Conservation (phyloP, 805 yeast genomes). For the Allodekkera sacchari region DNA sequence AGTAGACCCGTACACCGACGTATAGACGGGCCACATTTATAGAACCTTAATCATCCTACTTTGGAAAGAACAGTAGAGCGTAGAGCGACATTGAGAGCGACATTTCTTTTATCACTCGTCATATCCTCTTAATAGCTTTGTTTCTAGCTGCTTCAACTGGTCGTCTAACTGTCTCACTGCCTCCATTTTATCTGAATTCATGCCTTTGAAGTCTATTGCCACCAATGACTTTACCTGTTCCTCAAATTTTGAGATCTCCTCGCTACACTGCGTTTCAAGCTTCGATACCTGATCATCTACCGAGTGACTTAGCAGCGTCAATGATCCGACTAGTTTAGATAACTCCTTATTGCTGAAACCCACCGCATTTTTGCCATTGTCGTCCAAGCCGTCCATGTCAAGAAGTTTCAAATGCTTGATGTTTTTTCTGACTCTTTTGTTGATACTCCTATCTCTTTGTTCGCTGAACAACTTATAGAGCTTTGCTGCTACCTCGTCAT, state of each 20-base stretch:
- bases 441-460: constrained; percentile 8
- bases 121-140: constrained; percentile 5
- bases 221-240: too few relatives aligned
- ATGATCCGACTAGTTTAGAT: constrained; percentile 10
- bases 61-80: too few relatives aligned
- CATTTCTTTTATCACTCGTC: too few relatives aligned
- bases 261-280: constrained; percentile 9
- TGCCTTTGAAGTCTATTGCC: constrained; percentile 24
- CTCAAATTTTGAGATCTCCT: too few relatives aligned
- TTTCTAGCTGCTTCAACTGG: constrained; percentile 14
- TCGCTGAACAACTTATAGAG: constrained; percentile 11
- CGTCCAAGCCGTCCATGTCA: constrained; percentile 5
- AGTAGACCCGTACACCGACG: constrained; percentile 19
- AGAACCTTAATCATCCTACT: too few relatives aligned
- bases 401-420: constrained; percentile 8
- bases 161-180: constrained; percentile 11
- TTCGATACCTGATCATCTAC: constrained; percentile 18
- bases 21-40: too few relatives aligned
- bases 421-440: constrained; percentile 9
- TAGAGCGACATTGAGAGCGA: too few relatives aligned
- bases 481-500: constrained; percentile 5
- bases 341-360: constrained; percentile 13
- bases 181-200: constrained; percentile 14
- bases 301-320: constrained; percentile 21
- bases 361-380: constrained; percentile 1